A percentile compares a stretch with the other conserved stretches of the same genome.
Conservation (phyloP, 257 asterid genomes). For the Cynanchum wilfordii region DNA sequence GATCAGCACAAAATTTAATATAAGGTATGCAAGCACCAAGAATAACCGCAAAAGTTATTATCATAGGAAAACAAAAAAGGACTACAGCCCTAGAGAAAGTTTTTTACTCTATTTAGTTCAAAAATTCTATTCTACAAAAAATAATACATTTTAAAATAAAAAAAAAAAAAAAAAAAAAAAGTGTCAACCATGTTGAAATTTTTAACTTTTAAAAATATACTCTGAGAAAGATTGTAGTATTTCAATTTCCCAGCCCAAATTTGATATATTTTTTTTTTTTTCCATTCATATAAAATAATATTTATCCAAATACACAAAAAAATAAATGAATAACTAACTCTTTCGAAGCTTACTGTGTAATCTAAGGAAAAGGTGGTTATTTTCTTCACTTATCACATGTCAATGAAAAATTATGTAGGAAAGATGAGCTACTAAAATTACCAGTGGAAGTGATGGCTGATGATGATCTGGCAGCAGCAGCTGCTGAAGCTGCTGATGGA, state of each 20-base stretch:
- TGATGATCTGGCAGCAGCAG: conserved; percentile 82
- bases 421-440: conserved; percentile 72
- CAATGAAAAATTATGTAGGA: conserved; percentile 34
- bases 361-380: background rate
- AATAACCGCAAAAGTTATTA: no score
- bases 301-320: background rate
- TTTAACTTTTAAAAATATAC: no score
- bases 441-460: conserved; percentile 62
- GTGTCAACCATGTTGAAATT: no score
- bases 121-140: no score
- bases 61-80: background rate
- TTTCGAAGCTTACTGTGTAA: background rate
- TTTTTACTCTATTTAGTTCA: no score
- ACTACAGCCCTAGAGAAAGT: background rate
- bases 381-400: background rate
- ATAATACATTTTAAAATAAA: no score
- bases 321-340: background rate
- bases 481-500: conserved; percentile 73
- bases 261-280: no score
- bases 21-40: conserved; percentile 41
- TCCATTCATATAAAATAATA: no score
- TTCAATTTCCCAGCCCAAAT: no score
- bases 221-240: no score
- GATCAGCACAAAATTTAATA: conserved; percentile 33
- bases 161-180: no score